A percentile compares a stretch with the other conserved stretches of the same genome.
Conservation (phyloP, 179 eudicot genomes). For the Silene noctiflora region DNA sequence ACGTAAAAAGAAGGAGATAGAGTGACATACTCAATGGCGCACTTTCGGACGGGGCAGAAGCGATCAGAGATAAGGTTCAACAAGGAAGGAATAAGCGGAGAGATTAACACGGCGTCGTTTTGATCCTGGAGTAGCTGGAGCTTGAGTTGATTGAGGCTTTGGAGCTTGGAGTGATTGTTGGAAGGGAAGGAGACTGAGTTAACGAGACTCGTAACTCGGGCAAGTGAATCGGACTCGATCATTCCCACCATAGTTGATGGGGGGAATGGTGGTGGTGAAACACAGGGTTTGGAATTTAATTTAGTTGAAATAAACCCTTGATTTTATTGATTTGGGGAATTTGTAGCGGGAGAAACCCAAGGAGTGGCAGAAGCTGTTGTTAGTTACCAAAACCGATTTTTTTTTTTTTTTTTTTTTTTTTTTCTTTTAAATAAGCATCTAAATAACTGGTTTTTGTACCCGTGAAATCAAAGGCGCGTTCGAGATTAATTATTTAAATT, state of each 20-base stretch:
- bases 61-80: constrained; percentile 51
- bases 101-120: constrained; percentile 33
- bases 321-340: constrained; percentile 11
- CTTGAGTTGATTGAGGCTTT: constrained; percentile 41
- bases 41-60: constrained; percentile 67
- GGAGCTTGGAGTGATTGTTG: constrained; percentile 55
- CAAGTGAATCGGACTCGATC: constrained; percentile 32
- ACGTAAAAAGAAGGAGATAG: background rate
- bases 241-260: constrained; percentile 27
- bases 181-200: constrained; percentile 43
- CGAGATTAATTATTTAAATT: no score
- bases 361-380: background rate
- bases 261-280: constrained; percentile 10
- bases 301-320: background rate
- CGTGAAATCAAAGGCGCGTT: no score
- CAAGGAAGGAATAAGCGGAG: constrained; percentile 45
- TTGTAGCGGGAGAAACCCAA: background rate
- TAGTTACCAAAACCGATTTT: background rate
- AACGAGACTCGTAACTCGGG: constrained; percentile 43
- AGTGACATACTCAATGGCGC: constrained; percentile 42
- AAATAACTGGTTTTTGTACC: no score
- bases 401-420: no score
- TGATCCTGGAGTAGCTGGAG: constrained; percentile 35
- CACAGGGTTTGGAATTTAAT: background rate
- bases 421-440: no score